These are phyloP conservation scores for Paraphaeosphaeria sporulosa DNA, from an alignment of 2,329 filamentous ascomycete genomes.

Conservation along the genomic window DNA sequence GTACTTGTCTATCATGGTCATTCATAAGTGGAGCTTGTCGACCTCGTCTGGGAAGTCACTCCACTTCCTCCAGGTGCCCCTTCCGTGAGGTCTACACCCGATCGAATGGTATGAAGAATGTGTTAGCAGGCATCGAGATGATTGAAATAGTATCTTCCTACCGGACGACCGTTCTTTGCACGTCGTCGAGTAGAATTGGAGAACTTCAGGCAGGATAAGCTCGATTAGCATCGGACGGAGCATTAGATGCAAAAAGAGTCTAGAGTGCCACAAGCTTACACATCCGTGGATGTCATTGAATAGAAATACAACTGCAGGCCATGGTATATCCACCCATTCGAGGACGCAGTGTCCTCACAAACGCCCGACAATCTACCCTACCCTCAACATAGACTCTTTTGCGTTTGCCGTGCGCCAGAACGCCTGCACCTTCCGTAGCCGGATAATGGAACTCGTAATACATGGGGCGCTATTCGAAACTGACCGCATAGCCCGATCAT, in stretches of 20 bases:
- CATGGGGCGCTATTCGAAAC: not conserved
- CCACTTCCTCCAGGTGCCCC: too few species aligned
- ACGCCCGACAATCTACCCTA: conserved; percentile 8
- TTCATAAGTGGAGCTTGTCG: too few species aligned
- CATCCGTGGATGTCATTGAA: not conserved
- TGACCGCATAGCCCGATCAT: not conserved
- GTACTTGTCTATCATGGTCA: too few species aligned
- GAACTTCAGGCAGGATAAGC: too few species aligned
- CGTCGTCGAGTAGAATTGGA: too few species aligned
- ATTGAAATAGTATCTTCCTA: too few species aligned
- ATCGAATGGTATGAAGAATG: too few species aligned
- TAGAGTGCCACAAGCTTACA: not conserved
- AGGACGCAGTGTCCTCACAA: not conserved
- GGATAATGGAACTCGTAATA: not conserved
- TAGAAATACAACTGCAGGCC: conserved; percentile 7
- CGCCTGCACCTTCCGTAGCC: conserved; percentile 3
- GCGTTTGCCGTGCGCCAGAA: conserved; percentile 4
- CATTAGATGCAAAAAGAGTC: not conserved
- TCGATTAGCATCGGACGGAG: too few species aligned
- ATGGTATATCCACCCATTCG: conserved; percentile 11
- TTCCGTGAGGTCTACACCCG: too few species aligned
- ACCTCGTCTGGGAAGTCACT: too few species aligned
- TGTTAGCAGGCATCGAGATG: too few species aligned
- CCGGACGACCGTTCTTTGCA: too few species aligned
- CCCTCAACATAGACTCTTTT: not conserved